Evolutionary conservation across 2,329 filamentous ascomycete species (phyloP).

Genomic region (Fusarium solani-melongenae): DNA sequence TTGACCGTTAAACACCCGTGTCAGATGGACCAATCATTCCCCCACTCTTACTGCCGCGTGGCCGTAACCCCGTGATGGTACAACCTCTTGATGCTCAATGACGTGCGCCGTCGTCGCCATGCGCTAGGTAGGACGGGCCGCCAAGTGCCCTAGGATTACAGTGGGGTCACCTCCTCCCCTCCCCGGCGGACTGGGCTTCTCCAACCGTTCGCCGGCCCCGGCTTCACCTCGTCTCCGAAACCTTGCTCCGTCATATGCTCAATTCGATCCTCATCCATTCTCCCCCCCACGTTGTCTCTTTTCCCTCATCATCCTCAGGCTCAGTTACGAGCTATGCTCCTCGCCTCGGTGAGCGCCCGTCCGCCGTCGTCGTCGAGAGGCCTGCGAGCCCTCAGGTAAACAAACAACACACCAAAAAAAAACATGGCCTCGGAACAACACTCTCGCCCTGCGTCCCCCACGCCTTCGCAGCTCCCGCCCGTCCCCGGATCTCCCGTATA

Average conservation of each 20-base stretch:
- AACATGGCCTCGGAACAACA: conserved; percentile 47
- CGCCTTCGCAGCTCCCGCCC: conserved; percentile 67
- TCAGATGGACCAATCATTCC: conserved; percentile 15
- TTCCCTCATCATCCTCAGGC: neutral
- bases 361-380: conserved; percentile 20
- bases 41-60: conserved; percentile 11
- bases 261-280: neutral
- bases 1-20: neutral
- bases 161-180: conserved; percentile 28
- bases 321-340: conserved; percentile 20
- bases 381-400: conserved; percentile 22
- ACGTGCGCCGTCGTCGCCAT: conserved; percentile 30
- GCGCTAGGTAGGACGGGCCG: conserved; percentile 14
- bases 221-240: conserved; percentile 14
- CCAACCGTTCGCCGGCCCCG: conserved; percentile 37
- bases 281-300: neutral
- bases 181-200: conserved; percentile 17
- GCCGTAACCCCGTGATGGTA: conserved; percentile 26
- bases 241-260: conserved; percentile 16
- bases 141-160: conserved; percentile 37
- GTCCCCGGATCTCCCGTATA: conserved; percentile 73
- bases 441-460: conserved; percentile 59
- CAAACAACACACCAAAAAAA: conserved; percentile 1
- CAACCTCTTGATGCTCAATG: conserved; percentile 29
- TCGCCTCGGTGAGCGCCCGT: neutral